Percentiles rank a stretch among this genome's conserved stretches.
phyloP scores from a whole-genome alignment of 2,329 filamentous ascomycete genomes.

The Fusarium drepaniforme region DNA sequence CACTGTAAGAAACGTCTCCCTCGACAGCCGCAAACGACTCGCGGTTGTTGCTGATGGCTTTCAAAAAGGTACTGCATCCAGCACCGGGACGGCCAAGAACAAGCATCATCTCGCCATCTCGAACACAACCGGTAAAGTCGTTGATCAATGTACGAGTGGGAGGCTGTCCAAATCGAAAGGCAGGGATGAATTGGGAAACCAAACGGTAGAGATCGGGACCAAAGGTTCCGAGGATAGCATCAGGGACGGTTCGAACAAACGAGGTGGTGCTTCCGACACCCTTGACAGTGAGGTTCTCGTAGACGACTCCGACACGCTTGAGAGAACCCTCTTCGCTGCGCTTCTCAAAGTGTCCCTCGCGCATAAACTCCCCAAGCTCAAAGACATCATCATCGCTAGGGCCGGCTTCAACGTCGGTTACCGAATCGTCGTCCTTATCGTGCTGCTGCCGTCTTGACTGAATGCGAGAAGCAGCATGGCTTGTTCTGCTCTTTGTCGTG shows the following conservation, averaged over 20 bases:
- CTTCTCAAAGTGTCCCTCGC: constrained; percentile 36
- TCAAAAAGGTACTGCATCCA: constrained; percentile 83
- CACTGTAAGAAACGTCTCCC: constrained; percentile 79
- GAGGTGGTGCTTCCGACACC: constrained; percentile 75
- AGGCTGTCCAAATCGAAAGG: constrained; percentile 35
- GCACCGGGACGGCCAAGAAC: constrained; percentile 77
- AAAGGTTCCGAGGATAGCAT: constrained; percentile 82
- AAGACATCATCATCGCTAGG: constrained; percentile 20
- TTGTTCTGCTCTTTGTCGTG: constrained; percentile 14
- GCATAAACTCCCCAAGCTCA: constrained; percentile 35
- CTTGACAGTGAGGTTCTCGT: constrained; percentile 81
- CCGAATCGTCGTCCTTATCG: constrained; percentile 50
- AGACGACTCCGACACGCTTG: constrained; percentile 84
- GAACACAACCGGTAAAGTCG: constrained; percentile 51
- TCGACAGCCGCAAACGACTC: constrained; percentile 73
- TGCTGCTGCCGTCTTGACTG: constrained; percentile 37
- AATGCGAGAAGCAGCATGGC: constrained; percentile 18
- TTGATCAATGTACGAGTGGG: constrained; percentile 46
- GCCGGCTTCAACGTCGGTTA: constrained; percentile 41
- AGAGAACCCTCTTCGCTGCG: constrained; percentile 65
- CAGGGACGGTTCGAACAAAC: constrained; percentile 79
- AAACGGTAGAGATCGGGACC: constrained; percentile 82
- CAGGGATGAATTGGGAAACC: constrained; percentile 57
- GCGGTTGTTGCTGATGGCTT: constrained; percentile 79
- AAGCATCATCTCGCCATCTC: constrained; percentile 54